Percentiles rank a stretch among this genome's conserved stretches.
phyloP scores from a whole-genome alignment of 345 rosid species.

The Gossypium stocksii region DNA sequence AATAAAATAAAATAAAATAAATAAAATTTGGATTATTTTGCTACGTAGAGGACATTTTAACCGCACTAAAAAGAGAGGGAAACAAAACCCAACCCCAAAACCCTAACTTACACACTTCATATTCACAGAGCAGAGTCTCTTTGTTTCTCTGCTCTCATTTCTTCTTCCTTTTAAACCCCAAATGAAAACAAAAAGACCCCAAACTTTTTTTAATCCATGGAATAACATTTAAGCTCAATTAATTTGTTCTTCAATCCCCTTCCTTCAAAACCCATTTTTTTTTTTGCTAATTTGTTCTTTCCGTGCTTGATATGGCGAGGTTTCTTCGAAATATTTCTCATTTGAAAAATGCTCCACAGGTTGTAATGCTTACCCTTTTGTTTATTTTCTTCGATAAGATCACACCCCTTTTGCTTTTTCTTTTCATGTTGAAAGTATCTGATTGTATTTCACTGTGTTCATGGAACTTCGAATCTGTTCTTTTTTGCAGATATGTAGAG shows the following conservation, averaged over 20 bases:
- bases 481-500: slow-evolving; percentile 39
- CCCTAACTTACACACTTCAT: neutral
- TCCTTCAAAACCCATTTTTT: too few relatives aligned
- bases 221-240: slow-evolving; percentile 8
- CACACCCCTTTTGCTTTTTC: neutral
- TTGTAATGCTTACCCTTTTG: slow-evolving; percentile 11
- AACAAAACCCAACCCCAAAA: slow-evolving; percentile 3
- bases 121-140: neutral
- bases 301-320: slow-evolving; percentile 45
- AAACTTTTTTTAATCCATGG: neutral
- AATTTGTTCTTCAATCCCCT: neutral
- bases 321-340: slow-evolving; percentile 46
- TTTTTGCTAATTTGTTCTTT: neutral
- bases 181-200: neutral
- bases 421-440: neutral
- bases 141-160: neutral
- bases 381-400: neutral
- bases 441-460: neutral
- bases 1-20: too few relatives aligned
- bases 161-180: neutral
- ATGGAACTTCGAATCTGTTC: neutral
- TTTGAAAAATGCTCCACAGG: slow-evolving; percentile 46
- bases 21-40: too few relatives aligned
- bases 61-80: slow-evolving; percentile 32
- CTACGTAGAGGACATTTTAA: neutral